These are phyloP conservation scores for Mollisiaceae sp. DNA, from an alignment of 2,329 filamentous ascomycete genomes.

Conservation along the genomic window DNA sequence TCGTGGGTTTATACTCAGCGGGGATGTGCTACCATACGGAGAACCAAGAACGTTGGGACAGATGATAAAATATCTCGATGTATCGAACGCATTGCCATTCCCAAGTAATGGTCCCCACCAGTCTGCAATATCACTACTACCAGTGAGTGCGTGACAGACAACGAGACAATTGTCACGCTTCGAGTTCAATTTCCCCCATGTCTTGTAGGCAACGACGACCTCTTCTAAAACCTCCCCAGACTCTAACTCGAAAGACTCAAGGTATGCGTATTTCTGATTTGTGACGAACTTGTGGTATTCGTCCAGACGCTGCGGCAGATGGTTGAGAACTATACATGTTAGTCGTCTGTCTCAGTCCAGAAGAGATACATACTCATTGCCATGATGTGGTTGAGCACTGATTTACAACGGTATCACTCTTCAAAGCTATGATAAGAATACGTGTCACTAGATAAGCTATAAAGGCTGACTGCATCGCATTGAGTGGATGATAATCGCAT, in stretches of 20 bases:
- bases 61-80: constrained; percentile 78
- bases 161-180: constrained; percentile 67
- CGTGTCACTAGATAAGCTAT: not conserved
- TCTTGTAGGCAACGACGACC: constrained; percentile 70
- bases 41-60: constrained; percentile 83
- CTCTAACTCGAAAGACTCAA: constrained; percentile 87
- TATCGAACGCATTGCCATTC: constrained; percentile 65
- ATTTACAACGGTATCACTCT: not conserved
- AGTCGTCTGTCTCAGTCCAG: not conserved
- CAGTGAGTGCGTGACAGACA: constrained; percentile 80
- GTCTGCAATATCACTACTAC: constrained; percentile 79
- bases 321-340: not conserved
- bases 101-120: constrained; percentile 86
- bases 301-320: constrained; percentile 9
- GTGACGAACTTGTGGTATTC: constrained; percentile 33
- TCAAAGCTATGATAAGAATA: not conserved
- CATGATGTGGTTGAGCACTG: not conserved
- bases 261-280: constrained; percentile 75
- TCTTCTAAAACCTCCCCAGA: constrained; percentile 84
- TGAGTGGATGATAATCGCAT: not conserved
- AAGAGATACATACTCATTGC: not conserved
- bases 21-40: constrained; percentile 80
- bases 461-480: not conserved
- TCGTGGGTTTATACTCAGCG: constrained; percentile 75
- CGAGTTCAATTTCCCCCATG: constrained; percentile 61